Evolutionary conservation across 208 protist species (phyloP).

Genomic region (Acanthamoeba comandoni): DNA sequence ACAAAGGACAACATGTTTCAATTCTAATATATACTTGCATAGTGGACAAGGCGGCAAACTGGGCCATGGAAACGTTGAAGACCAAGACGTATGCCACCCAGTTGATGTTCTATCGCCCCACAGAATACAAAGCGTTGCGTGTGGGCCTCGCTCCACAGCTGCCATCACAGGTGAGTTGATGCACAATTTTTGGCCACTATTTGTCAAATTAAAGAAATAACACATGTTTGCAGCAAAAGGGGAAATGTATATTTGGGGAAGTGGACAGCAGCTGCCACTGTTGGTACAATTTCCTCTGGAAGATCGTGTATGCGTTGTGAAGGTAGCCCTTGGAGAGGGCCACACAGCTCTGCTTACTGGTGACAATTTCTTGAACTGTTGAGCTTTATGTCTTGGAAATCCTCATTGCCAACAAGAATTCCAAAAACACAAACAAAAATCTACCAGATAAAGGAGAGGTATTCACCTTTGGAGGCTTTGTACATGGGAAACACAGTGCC

Average conservation of each 20-base stretch:
- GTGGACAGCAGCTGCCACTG: background rate
- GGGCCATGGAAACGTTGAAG: constrained; percentile 2
- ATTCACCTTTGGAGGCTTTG: constrained; percentile 53
- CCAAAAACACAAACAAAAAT: background rate
- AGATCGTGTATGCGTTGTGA: background rate
- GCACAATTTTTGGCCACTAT: background rate
- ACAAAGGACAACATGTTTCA: too few relatives aligned
- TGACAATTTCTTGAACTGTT: background rate
- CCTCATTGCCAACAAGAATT: background rate
- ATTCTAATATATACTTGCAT: background rate
- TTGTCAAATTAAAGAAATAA: background rate
- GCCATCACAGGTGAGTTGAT: constrained; percentile 6
- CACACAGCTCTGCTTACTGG: constrained; percentile 29
- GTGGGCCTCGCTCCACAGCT: constrained; percentile 3
- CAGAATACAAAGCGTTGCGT: constrained; percentile 8
- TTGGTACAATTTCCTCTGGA: constrained; percentile 45
- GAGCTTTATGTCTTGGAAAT: background rate
- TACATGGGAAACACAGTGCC: constrained; percentile 5
- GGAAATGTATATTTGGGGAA: constrained; percentile 26
- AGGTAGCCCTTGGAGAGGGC: constrained; percentile 31
- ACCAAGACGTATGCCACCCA: background rate
- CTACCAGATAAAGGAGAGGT: constrained; percentile 22
- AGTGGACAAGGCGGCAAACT: background rate
- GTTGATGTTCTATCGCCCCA: constrained; percentile 2
- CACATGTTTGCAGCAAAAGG: background rate